Base-by-base conservation (phyloP, 139 green algal species). In the Pseudopediastrum boryanum region DNA sequence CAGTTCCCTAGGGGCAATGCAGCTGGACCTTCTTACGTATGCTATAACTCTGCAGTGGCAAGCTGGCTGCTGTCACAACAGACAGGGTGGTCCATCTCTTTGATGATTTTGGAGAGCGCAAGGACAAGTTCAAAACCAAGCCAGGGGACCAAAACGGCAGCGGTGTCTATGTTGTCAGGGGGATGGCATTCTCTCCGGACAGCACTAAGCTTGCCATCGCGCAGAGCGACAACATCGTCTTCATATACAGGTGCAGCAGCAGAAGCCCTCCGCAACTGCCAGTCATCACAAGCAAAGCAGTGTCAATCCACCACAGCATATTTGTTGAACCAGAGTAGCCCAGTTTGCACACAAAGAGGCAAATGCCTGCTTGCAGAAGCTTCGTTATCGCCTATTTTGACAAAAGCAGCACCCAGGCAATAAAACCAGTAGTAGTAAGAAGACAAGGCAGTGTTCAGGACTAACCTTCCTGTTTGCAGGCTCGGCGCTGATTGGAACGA, bases 171-270 rank as follows among this genome's bases (percentile, higher is more conserved):
- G 54, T 92, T 16, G 86, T 97, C 21, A 84, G 88, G 13, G 85
- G 86, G 46, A 90, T 97, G 89, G 91, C 92, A 3, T 97, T 94
- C 77, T 93, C 88, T 1, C 89, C 92, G 3, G 93, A 97, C 75
- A 91, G 79, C 43, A 92, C 89, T 4, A 92, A 92, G 87, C 89
- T 97, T 35, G 92, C 91, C 3, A 80, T 97, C 29, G 93, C 90
- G 21, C 93, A 97, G 78, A 95, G 90, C 75, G 92, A 97, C 84
- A 93, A 92, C 77, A 95, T 95, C 33, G 91, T 96, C 21, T 97
- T 96, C 73, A 81, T 97, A 19, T 97, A 97, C 85, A 90, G 88
- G 86, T 95, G 35, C 61, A 69, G 61, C 61, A 69, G 35, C 61
- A 2, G n/a, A 23, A 36, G 50, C 35, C 31, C n/a, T n/a, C n/a